phyloP scores from a whole-genome alignment of 768 basidiomycete species.

The Kwoniella botswanensis region DNA sequence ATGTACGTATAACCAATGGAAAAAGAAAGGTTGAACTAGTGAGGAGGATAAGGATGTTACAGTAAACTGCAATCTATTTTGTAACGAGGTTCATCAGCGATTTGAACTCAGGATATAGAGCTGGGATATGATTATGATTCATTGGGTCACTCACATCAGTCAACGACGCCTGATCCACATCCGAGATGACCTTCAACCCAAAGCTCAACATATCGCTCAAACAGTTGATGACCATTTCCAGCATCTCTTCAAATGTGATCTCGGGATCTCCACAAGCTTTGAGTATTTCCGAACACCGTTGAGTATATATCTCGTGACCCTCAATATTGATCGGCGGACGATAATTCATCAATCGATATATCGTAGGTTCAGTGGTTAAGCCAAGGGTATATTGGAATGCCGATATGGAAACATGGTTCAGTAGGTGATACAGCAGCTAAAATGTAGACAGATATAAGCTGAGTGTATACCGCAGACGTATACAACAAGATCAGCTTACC shows the following conservation, averaged over 20 bases:
- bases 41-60: conserved; percentile 14
- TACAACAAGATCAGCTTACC: conserved; percentile 22
- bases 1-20: not conserved
- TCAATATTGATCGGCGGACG: not conserved
- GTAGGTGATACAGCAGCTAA: conserved; percentile 46
- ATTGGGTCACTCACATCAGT: conserved; percentile 15
- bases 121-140: too few relatives aligned
- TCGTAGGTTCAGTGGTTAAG: conserved; percentile 22
- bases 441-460: not conserved
- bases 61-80: conserved; percentile 15
- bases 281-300: conserved; percentile 35
- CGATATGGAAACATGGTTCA: conserved; percentile 35
- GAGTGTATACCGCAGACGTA: not conserved
- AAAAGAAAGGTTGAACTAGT: conserved; percentile 19
- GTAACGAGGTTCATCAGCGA: too few relatives aligned
- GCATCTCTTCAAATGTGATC: conserved; percentile 27
- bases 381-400: conserved; percentile 21
- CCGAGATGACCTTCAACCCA: not conserved
- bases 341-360: conserved; percentile 40
- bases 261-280: conserved; percentile 24
- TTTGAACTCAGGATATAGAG: too few relatives aligned
- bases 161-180: not conserved
- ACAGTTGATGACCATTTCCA: conserved; percentile 14
- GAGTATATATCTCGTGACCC: conserved; percentile 15
- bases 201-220: conserved; percentile 11